Evolutionary conservation across 176 grass and related monocot genomes (phyloP).

Genomic region (Microstegium vimineum): DNA sequence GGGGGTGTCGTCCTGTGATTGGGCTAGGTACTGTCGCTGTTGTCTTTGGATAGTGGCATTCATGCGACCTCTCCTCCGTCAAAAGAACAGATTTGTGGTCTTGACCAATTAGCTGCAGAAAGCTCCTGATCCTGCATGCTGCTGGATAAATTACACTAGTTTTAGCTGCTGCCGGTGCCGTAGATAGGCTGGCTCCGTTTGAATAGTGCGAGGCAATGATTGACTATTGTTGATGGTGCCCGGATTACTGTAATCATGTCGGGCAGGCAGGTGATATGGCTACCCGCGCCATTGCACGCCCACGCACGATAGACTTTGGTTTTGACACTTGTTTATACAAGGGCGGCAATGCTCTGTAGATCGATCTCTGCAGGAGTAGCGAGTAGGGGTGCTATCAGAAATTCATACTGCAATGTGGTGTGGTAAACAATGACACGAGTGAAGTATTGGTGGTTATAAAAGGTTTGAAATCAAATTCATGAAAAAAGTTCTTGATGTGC

Average conservation of each 20-base stretch:
- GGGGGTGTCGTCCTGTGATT: background rate
- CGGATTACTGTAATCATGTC: conserved; percentile 38
- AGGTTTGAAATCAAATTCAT: background rate
- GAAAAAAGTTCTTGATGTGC: background rate
- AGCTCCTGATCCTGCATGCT: background rate
- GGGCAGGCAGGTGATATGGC: conserved; percentile 25
- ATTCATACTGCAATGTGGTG: background rate
- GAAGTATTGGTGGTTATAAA: background rate
- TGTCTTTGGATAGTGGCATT: background rate
- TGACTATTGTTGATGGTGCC: background rate
- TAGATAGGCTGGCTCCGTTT: background rate
- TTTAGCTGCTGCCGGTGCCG: too few relatives aligned
- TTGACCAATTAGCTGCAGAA: background rate
- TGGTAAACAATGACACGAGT: background rate
- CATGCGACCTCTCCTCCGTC: background rate
- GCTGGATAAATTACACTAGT: background rate
- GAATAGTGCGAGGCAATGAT: conserved; percentile 12
- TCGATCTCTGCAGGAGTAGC: too few relatives aligned
- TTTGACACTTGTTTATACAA: background rate
- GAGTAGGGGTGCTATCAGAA: background rate
- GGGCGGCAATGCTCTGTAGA: background rate
- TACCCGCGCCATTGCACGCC: background rate
- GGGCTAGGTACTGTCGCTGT: background rate
- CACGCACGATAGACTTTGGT: background rate
- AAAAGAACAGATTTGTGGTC: background rate